Percentiles rank a stretch among this genome's conserved stretches.
phyloP scores from a whole-genome alignment of 352 stramenopile species.

The Phytophthora nicotianae region DNA sequence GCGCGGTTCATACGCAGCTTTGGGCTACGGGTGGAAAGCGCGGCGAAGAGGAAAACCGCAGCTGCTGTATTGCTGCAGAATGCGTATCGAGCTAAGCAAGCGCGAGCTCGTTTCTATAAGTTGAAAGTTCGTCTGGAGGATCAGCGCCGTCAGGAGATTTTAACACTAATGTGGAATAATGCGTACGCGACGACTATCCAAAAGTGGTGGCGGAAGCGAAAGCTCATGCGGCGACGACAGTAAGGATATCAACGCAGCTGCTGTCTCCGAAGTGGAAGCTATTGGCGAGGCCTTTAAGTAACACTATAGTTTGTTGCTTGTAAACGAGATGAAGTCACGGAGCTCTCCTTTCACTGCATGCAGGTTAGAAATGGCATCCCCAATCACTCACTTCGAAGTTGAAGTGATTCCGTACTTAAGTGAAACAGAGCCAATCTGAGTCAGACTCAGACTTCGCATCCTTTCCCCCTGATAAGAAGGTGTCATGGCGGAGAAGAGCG shows the following conservation, averaged over 20 bases:
- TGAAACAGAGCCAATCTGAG: slow-evolving; percentile 9
- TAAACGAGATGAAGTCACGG: too few species aligned
- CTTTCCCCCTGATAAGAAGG: background rate
- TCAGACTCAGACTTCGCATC: slow-evolving; percentile 15
- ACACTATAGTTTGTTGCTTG: too few species aligned
- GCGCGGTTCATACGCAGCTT: slow-evolving; percentile 44
- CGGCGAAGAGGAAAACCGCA: slow-evolving; percentile 29
- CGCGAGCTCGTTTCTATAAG: slow-evolving; percentile 57
- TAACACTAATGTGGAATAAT: slow-evolving; percentile 72
- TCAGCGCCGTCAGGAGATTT: slow-evolving; percentile 49
- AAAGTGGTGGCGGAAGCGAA: slow-evolving; percentile 50
- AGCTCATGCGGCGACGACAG: slow-evolving; percentile 5
- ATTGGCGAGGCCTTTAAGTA: background rate
- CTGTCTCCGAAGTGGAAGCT: background rate
- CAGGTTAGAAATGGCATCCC: too few species aligned
- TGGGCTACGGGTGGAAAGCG: slow-evolving; percentile 36
- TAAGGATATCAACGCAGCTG: background rate
- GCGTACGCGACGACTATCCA: slow-evolving; percentile 76
- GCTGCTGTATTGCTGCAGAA: slow-evolving; percentile 58
- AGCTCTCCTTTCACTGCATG: too few species aligned
- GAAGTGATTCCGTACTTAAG: slow-evolving; percentile 28
- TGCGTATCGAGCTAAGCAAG: slow-evolving; percentile 64
- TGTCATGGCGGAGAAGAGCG: slow-evolving; percentile 68
- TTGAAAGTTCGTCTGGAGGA: slow-evolving; percentile 70
- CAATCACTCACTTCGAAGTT: background rate